Percentiles rank a stretch among this genome's conserved stretches.
phyloP scores from a whole-genome alignment of 805 yeast genomes.

The Lipomyces yamadae region DNA sequence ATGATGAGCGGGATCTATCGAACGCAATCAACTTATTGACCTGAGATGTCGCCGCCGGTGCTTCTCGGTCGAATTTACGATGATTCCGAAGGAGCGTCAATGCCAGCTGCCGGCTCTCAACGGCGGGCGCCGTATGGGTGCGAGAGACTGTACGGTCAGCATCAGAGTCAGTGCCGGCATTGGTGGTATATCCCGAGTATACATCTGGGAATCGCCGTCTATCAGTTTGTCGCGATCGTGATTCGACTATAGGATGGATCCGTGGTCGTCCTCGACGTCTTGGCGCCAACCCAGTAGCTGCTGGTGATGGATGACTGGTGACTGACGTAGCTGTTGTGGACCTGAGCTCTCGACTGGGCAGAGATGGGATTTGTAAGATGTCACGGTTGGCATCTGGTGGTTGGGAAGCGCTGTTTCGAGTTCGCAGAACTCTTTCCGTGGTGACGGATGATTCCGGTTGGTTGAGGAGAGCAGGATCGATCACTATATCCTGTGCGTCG shows the following conservation, averaged over 20 bases:
- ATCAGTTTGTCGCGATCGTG: conserved; percentile 4
- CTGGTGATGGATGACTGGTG: background rate
- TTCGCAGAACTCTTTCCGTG: background rate
- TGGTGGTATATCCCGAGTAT: background rate
- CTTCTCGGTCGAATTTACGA: background rate
- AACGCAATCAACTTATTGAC: conserved; percentile 12
- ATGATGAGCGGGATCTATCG: conserved; percentile 14
- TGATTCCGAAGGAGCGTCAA: background rate
- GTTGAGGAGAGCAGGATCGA: background rate
- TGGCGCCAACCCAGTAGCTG: background rate
- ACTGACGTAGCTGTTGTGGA: background rate
- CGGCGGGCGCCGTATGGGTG: background rate
- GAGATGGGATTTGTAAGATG: background rate
- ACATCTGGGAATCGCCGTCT: conserved; percentile 5
- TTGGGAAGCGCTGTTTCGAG: background rate
- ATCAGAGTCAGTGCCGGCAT: background rate
- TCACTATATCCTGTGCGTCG: background rate
- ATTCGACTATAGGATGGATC: background rate
- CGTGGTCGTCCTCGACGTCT: conserved; percentile 8
- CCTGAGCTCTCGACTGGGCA: conserved; percentile 5
- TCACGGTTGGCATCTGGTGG: background rate
- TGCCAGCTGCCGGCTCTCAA: background rate
- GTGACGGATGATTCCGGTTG: background rate
- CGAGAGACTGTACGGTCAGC: background rate
- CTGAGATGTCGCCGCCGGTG: background rate